Evolutionary conservation across 352 stramenopile genomes (phyloP), one percentile per base, ranked within the genome.

Genomic region (Globisporangium nodosum): DNA sequence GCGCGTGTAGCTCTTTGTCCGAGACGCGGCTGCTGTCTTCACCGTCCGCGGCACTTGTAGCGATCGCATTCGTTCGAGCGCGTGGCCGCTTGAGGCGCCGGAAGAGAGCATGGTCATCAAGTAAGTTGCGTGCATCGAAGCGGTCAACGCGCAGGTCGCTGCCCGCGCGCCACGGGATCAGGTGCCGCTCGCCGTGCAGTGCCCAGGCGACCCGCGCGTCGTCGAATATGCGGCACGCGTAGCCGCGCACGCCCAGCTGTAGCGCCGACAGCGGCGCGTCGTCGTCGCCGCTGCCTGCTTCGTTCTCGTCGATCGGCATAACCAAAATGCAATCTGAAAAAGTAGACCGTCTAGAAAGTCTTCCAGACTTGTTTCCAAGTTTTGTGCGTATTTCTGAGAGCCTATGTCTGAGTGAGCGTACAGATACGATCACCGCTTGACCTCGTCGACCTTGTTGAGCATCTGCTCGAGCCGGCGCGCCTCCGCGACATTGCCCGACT

Each of bases 401-500:
- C 4, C 33, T 12, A 37, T 37, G 33, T 37, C 6, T 37, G 5
- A 6, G 33, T 37, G 5, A 12, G 5, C 33, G 33, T 37, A 27
- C 7, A 13, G 42, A 3, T 2, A 48, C 15, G 15, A 11, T 51
- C 21, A 77, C 33, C 66, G 69, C 37, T 70, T 61, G 20, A 81
- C 75, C 27, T 85, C 75, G 2, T 82, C 75, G 24, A 73, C 75
- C 63, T 83, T 81, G 68, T 82, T 85, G 43, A 90, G 63, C 30
- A 88, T 61, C 67, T 88, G 76, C 65, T 97, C 89, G 30, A 97
- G 73, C 20, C 87, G 81, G 12, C 88, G 74, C 35, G 90, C 88
- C 58, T 92, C 90, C 31, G 62, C 68, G 45, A 94, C 81, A 54
- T 97, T 92, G 51, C 88, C 88, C 4, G 83, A 73, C 70, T 96